Evolutionary conservation across 2,329 filamentous ascomycete species (phyloP), one percentile per base, ranked within the genome.

Genomic region (Hypocreales sp.): DNA sequence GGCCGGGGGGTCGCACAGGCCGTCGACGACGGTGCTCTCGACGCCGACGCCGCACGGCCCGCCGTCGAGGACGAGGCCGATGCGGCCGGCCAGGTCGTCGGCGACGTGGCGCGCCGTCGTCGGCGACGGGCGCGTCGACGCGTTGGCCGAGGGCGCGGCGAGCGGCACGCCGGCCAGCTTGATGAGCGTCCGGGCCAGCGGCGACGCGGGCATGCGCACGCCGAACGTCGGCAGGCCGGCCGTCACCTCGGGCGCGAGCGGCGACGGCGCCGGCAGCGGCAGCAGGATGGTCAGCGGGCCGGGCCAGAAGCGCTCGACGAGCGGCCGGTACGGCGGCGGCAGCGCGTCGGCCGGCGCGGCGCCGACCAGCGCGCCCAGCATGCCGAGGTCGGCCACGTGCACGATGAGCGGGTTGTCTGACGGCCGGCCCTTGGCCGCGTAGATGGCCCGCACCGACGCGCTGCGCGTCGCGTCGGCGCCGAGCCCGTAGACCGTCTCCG

Each of bases 21-120:
- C 90, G 44, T 95, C 90, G 1, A 98, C 84, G 2, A 98, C 90
- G 0, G 90, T 98, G 47, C 84, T 94, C 55, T 98, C 90, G 1
- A 98, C 84, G 2, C 90, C 90, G 8, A 98, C 83, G 13, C 67
- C 64, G 42, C 86, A 95, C 0, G 74, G 56, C 0, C 90, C 90
- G 3, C 87, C 90, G 39, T 98, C 87, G 0, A 98, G 58, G 31
- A 98, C 90, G 5, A 87, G 61, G 40, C 80, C 73, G 37, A 98
- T 92, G 26, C 77, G 70, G 0, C 83, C 83, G 20, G 75, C 53
- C 8, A 98, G 60, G 47, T 98, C 90, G 35, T 92, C 75, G 14
- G 73, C 64, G 9, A 98, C 90, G 50, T 98, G 90, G 42, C 79
- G 73, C 2, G 90, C 90, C 1, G 79, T 77, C 0, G 90, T 98